Base-by-base conservation (phyloP, 106 monocot species). In the Dendrobium nobile region DNA sequence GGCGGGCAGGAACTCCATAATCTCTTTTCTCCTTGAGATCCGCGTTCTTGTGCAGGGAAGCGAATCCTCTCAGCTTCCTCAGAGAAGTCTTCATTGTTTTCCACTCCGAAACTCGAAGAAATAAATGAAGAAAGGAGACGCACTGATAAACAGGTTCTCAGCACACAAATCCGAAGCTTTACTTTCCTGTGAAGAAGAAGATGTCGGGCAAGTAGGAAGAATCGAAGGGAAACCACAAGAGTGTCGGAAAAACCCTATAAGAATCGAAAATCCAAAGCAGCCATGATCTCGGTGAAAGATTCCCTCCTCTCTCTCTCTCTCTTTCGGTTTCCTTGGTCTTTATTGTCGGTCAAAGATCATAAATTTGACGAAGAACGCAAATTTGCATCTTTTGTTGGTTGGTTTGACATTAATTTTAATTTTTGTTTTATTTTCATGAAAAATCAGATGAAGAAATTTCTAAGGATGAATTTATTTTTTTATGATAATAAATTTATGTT, bases 71-170 rank as follows among this genome's bases (percentile, higher is more conserved):
- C 78, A 90, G 77, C 83, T 83, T 90, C 51, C 81, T 83, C 73
- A 90, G 81, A 13, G 90, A 87, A 54, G 90, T 81, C 83, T 90
- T 90, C 90, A 90, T 87, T 44, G 59, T 81, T 10, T 55, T 72
- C 31, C 72, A 37, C 72, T 72, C 72, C 72, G 15, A 72, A 28
- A 37, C 15, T 19, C 10, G 33, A 72, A 72, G 72, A 72, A 72
- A 64, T 22, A 0, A 22, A 64, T 64, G 64, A 64, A 64, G 64
- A n/a, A 64, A 26, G 64, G 3, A 0, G 18, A 64, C 19, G 20
- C 17, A 19, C n/a, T 19, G n/a, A 64, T 64, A 24, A 64, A 64
- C 64, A 7, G 64, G 22, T 64, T 64, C 19, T 64, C 37, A 7
- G 5, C 37, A 9, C 72, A 72, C 72, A 72, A 20, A 72, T 72